phyloP scores from a whole-genome alignment of 164 flowering plant genomes.

The Hamamelis virginiana region DNA sequence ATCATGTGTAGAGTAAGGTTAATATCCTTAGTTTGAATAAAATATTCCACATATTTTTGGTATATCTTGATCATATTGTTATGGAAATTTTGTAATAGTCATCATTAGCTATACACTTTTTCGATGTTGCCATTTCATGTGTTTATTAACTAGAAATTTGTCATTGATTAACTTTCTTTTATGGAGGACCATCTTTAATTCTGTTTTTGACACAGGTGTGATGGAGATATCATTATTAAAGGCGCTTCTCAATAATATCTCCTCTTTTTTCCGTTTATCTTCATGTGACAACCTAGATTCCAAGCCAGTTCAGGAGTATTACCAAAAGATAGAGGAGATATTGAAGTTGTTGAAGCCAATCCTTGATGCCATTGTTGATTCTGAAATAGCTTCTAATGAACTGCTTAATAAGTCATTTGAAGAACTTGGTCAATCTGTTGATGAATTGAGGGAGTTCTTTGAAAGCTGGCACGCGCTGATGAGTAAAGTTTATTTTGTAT shows the following conservation, averaged over 20 bases:
- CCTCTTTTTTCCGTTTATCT: constrained; percentile 46
- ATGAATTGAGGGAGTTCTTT: constrained; percentile 58
- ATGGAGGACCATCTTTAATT: neutral
- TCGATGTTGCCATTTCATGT: neutral
- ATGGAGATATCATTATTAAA: constrained; percentile 82
- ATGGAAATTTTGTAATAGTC: neutral
- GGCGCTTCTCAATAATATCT: constrained; percentile 57
- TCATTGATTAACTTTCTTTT: neutral
- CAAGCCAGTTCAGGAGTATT: constrained; percentile 60
- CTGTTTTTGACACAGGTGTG: constrained; percentile 37
- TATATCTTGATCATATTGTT: neutral
- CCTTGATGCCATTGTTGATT: constrained; percentile 55
- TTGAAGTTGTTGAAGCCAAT: constrained; percentile 65
- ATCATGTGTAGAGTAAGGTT: too few relatives aligned
- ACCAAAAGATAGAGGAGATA: constrained; percentile 59
- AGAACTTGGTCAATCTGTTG: constrained; percentile 51
- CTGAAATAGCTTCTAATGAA: constrained; percentile 54
- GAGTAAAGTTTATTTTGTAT: constrained; percentile 84
- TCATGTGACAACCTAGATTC: constrained; percentile 40
- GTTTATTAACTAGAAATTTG: neutral
- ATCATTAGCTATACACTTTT: neutral
- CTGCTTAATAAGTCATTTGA: constrained; percentile 45
- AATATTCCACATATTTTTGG: neutral
- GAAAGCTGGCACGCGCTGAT: constrained; percentile 67
- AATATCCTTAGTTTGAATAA: too few relatives aligned